Evolutionary conservation across 2,329 filamentous ascomycete genomes (phyloP), one percentile per base, ranked within the genome.

Genomic region (Claviceps africana): DNA sequence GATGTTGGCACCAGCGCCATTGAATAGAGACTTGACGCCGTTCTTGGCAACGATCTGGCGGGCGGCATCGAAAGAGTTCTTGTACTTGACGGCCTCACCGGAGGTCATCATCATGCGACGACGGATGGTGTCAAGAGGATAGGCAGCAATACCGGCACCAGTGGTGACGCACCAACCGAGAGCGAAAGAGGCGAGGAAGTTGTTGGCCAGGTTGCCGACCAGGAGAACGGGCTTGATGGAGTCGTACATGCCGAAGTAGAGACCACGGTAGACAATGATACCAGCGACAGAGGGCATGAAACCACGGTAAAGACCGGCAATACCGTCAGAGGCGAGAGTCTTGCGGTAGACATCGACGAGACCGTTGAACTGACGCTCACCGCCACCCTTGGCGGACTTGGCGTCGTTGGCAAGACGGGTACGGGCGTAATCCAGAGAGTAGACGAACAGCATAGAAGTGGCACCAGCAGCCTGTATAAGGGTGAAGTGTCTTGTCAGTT

Each of bases 171-270:
- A 79, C 93, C 93, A 98, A 72, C 93, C 93, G 76, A 98, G 93
- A 71, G 82, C 70, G 89, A 98, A 98, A 64, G 93, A 98, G 74
- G 93, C 93, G 69, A 98, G 79, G 90, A 98, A 98, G 88, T 91
- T 96, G 79, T 90, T 90, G 78, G 89, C 83, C 67, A 98, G 88
- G 73, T 72, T 59, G 72, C 93, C 93, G 72, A 86, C 82, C 62
- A 98, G 88, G 76, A 97, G 74, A 70, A 97, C 88, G 66, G 93
- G 93, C 89, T 98, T 98, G 83, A 98, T 85, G 66, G 93, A 98
- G 81, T 98, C 93, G 89, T 98, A 98, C 86, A 98, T 86, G 73
- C 93, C 93, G 86, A 98, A 98, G 90, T 98, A 98, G 68, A 98
- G 89, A 96, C 93, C 93, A 88, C 93, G 93, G 88, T 98, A 98